Conservation (phyloP, 2,329 filamentous ascomycete species). For the Microsporum ferrugineum region DNA sequence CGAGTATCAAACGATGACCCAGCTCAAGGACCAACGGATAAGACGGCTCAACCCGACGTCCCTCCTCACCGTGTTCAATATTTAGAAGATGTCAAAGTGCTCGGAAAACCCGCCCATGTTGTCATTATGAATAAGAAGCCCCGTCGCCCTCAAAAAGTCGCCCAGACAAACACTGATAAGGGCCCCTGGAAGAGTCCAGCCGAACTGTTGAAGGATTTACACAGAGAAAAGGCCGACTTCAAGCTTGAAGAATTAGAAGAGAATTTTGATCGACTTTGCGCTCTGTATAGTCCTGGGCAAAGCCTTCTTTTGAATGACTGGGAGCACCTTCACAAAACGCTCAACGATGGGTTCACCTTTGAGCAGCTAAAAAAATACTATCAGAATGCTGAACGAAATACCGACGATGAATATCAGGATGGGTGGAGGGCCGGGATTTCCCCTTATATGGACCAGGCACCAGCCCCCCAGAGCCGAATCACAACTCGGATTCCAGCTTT, state of each 20-base stretch:
- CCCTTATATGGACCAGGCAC: slow-evolving; percentile 19
- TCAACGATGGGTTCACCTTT: slow-evolving; percentile 26
- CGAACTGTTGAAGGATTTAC: slow-evolving; percentile 12
- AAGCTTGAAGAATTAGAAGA: slow-evolving; percentile 13
- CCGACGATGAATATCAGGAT: neutral
- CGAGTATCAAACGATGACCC: neutral
- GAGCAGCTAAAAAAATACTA: slow-evolving; percentile 25
- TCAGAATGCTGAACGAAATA: slow-evolving; percentile 1
- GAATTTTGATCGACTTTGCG: slow-evolving; percentile 22
- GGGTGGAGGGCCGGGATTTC: slow-evolving; percentile 27
- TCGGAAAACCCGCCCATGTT: slow-evolving; percentile 9
- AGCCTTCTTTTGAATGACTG: slow-evolving; percentile 22
- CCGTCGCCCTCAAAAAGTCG: neutral
- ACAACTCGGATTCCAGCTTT: slow-evolving; percentile 17
- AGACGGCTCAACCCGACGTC: neutral
- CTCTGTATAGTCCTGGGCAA: slow-evolving; percentile 17
- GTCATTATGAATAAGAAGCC: slow-evolving; percentile 7
- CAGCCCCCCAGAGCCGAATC: slow-evolving; percentile 10
- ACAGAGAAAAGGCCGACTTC: slow-evolving; percentile 8
- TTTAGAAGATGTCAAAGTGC: neutral
- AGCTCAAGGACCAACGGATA: neutral
- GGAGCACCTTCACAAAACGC: slow-evolving; percentile 21
- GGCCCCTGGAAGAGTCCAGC: slow-evolving; percentile 8
- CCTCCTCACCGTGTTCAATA: neutral
- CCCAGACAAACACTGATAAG: neutral